A percentile compares a stretch with the other conserved stretches of the same genome.
phyloP scores from a whole-genome alignment of 1,284 basidiomycete genomes.

The Austroboletus niveus region DNA sequence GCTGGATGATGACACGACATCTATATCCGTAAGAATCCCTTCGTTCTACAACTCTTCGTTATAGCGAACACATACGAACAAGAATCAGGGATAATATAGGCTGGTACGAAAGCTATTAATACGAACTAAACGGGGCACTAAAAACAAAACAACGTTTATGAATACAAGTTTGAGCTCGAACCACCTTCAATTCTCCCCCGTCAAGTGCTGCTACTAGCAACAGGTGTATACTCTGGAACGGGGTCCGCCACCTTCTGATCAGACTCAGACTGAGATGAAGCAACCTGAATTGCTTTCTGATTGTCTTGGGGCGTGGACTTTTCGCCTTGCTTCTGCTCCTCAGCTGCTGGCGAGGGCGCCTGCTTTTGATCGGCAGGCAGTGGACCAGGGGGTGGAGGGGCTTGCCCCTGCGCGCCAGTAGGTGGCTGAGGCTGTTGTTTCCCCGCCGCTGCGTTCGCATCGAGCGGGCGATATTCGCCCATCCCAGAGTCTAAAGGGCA shows the following conservation, averaged over 20 bases:
- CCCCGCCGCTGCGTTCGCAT: background rate
- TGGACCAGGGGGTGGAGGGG: slow-evolving; percentile 2
- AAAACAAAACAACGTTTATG: too few relatives aligned
- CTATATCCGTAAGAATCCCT: too few relatives aligned
- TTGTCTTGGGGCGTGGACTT: background rate
- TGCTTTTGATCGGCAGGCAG: background rate
- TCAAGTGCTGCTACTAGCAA: slow-evolving; percentile 5
- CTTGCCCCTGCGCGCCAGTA: background rate
- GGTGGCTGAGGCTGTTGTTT: background rate
- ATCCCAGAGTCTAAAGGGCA: slow-evolving; percentile 17
- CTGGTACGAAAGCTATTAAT: too few relatives aligned
- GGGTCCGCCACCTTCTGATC: slow-evolving; percentile 14
- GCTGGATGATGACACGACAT: slow-evolving; percentile 59
- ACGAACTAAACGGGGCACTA: too few relatives aligned
- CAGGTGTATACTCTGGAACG: background rate
- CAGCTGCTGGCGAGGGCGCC: background rate
- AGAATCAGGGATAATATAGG: too few relatives aligned
- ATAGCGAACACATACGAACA: too few relatives aligned
- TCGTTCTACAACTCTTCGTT: too few relatives aligned
- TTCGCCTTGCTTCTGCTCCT: background rate
- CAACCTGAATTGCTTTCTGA: background rate
- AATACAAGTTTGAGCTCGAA: too few relatives aligned
- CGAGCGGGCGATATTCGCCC: slow-evolving; percentile 14
- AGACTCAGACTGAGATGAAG: background rate
- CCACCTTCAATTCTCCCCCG: background rate